Percentiles rank a stretch among this genome's conserved stretches.
phyloP scores from a whole-genome alignment of 1,284 basidiomycete genomes.

The Baeospora myosura region DNA sequence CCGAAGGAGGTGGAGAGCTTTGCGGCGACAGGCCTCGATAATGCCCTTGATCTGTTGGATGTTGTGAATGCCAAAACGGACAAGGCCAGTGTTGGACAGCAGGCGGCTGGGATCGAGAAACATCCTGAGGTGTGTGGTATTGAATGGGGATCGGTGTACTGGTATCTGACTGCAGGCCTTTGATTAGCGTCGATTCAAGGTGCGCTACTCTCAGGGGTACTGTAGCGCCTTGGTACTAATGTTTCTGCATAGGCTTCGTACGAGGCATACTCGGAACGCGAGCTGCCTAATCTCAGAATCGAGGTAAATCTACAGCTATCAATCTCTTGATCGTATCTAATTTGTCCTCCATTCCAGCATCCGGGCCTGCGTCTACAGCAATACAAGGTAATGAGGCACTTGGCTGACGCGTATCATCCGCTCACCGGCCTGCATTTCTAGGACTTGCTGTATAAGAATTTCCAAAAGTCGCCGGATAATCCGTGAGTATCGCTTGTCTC shows the following conservation, averaged over 20 bases:
- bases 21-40: conserved; percentile 84
- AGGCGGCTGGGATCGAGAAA: conserved; percentile 81
- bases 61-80: conserved; percentile 89
- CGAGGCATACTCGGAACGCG: conserved; percentile 86
- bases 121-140: conserved; percentile 80
- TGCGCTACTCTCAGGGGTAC: conserved; percentile 17
- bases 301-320: conserved; percentile 44
- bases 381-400: conserved; percentile 57
- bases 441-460: conserved; percentile 74
- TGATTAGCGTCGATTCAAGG: conserved; percentile 77
- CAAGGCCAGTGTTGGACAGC: conserved; percentile 79
- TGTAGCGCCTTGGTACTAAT: conserved; percentile 5
- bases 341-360: conserved; percentile 43
- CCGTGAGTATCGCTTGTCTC: conserved; percentile 45
- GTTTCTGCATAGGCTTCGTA: conserved; percentile 62
- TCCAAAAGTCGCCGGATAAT: conserved; percentile 86
- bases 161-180: too few relatives aligned
- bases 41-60: conserved; percentile 84
- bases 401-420: conserved; percentile 2
- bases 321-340: conserved; percentile 7
- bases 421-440: conserved; percentile 19
- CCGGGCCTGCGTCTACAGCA: conserved; percentile 82
- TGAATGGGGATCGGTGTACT: conserved; percentile 7
- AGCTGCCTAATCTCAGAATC: conserved; percentile 70
- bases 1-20: conserved; percentile 58